A percentile compares a stretch with the other conserved stretches of the same genome.
These are phyloP conservation scores for Leccinum colubrinum DNA, from an alignment of 1,284 basidiomycete species.

Conservation along the genomic window DNA sequence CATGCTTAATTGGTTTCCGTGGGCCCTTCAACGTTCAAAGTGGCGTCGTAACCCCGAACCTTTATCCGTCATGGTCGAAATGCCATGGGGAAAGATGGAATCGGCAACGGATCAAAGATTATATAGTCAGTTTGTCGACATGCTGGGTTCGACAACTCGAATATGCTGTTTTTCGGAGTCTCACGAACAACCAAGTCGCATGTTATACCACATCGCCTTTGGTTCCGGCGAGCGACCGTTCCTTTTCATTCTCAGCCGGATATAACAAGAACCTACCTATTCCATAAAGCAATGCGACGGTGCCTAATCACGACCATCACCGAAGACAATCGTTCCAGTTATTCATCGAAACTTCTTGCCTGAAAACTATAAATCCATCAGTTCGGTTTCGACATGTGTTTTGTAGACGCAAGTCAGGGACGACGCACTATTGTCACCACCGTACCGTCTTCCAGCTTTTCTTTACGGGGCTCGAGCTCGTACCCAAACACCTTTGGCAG, in stretches of 20 bases:
- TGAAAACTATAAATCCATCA: conserved; percentile 17
- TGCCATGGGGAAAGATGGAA: background rate
- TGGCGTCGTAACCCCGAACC: background rate
- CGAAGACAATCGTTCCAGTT: background rate
- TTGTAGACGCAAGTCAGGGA: conserved; percentile 4
- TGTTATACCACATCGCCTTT: background rate
- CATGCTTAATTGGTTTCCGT: background rate
- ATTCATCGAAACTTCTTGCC: conserved; percentile 6
- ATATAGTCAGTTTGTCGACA: background rate
- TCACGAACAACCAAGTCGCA: background rate
- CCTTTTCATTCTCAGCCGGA: background rate
- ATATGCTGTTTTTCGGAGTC: background rate
- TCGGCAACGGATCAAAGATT: background rate
- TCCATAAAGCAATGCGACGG: background rate
- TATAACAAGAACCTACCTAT: background rate
- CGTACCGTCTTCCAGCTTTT: conserved; percentile 52
- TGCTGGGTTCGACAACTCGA: background rate
- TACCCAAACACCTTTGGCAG: conserved; percentile 52
- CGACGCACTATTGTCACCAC: conserved; percentile 52
- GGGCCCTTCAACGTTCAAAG: background rate
- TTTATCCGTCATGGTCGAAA: background rate
- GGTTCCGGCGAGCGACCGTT: background rate
- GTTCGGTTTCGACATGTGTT: background rate
- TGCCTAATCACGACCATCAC: background rate
- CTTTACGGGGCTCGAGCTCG: conserved; percentile 46